These are phyloP conservation scores for Magnaporthales sp. DNA, from an alignment of 2,329 filamentous ascomycete species.

Conservation along the genomic window DNA sequence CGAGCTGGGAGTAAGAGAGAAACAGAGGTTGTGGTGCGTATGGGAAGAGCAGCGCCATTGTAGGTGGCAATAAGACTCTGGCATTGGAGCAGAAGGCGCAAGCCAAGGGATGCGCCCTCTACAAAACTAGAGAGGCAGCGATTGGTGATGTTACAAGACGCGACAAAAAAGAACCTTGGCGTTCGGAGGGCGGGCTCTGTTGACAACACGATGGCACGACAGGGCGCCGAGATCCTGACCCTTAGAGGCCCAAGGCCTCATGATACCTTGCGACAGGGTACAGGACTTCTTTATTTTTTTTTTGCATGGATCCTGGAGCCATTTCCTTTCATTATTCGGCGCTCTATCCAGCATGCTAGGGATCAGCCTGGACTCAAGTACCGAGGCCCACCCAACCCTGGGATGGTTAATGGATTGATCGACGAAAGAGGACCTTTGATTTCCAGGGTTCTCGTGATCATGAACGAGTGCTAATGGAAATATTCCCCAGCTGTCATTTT, in stretches of 20 bases:
- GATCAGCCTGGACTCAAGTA: neutral
- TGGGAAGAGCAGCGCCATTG: neutral
- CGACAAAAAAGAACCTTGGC: neutral
- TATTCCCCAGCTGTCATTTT: neutral
- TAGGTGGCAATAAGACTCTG: neutral
- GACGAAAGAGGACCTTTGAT: neutral
- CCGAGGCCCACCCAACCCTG: neutral
- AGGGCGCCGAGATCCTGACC: neutral
- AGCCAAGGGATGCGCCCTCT: neutral
- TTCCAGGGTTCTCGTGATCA: neutral
- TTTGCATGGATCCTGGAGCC: conserved; percentile 6
- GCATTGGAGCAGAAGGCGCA: neutral
- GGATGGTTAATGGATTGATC: neutral
- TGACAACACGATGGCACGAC: neutral
- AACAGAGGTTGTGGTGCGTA: neutral
- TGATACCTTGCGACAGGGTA: neutral
- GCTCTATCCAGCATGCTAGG: neutral
- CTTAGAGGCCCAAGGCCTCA: neutral
- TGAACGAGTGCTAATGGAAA: neutral
- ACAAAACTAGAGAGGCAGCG: neutral
- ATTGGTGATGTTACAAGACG: neutral
- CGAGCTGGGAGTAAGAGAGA: neutral
- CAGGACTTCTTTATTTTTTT: conserved; percentile 1
- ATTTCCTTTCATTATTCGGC: neutral
- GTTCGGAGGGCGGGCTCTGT: neutral